Percentiles rank a stretch among this genome's conserved stretches.
Conservation (phyloP, 495 filamentous ascomycete genomes). For the Annulohypoxylon bovei region DNA sequence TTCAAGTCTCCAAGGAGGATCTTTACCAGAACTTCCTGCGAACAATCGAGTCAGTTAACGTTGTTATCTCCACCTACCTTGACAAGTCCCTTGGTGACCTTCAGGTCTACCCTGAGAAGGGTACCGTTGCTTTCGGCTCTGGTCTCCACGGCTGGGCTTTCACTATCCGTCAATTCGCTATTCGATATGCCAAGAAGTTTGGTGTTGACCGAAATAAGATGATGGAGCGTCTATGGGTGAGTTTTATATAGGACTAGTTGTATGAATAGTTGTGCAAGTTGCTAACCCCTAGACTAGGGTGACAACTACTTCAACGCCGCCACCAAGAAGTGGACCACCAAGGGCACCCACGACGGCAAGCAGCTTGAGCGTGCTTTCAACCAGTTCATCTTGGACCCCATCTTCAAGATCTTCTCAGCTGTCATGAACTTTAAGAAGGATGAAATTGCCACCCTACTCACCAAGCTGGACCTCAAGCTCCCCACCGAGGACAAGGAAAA, state of each 20-base stretch:
- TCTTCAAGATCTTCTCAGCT: conserved; percentile 96
- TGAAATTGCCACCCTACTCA: conserved; percentile 80
- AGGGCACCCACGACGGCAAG: conserved; percentile 80
- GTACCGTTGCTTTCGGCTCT: conserved; percentile 98
- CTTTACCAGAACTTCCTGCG: conserved; percentile 99
- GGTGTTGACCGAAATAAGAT: conserved; percentile 99
- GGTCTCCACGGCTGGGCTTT: conserved; percentile 99
- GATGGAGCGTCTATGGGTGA: conserved; percentile 99
- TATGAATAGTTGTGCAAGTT: neutral
- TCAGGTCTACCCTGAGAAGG: conserved; percentile 95
- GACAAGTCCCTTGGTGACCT: conserved; percentile 97
- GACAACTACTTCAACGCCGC: conserved; percentile 99
- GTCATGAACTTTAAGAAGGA: conserved; percentile 99
- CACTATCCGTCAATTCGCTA: conserved; percentile 97
- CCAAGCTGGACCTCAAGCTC: conserved; percentile 95
- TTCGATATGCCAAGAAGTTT: conserved; percentile 98
- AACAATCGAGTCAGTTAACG: conserved; percentile 99
- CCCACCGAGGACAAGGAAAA: conserved; percentile 85
- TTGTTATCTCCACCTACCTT: conserved; percentile 98
- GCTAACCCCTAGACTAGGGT: conserved; percentile 63
- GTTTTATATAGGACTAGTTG: conserved; percentile 30
- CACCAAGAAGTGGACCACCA: conserved; percentile 99
- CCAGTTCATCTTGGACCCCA: conserved; percentile 97
- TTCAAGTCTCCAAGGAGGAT: conserved; percentile 98
- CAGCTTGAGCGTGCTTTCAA: conserved; percentile 97